Base-by-base conservation (phyloP, 768 basidiomycete species). In the Agrocybe pediades region DNA sequence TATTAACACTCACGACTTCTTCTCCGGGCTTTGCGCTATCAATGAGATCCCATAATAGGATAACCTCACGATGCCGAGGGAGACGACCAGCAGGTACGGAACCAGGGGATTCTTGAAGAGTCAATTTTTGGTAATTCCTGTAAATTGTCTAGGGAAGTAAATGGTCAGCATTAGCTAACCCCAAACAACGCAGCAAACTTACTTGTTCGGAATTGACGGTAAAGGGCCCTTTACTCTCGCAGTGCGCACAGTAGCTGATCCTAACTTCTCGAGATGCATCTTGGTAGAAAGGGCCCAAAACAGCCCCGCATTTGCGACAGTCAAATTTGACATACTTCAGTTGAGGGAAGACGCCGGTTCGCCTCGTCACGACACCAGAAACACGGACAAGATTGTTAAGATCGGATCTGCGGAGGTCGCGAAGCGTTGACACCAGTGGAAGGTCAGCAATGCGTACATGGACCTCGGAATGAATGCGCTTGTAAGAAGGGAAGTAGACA, bases 241-340 rank as follows among this genome's bases (percentile, higher is more conserved):
- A 99, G 64, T 90, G 91, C 1, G 88, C 86, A 66, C 97, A 99
- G 70, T 88, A 97, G 65, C 90, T 95, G 68, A 98, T 89, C 71
- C 83, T 91, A 53, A 98, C 87, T 69, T 99, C 97, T 71, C 85
- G 90, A 30, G 88, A 89, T 6, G 94, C 92, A 70, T 98, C 97
- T 76, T 99, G 97, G 68, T 94, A 96, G 77, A 98, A 98, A 1
- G 97, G 97, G 13, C 97, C 97, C 15, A 98, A 78, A 23, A 92
- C 85, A n/a, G 87, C 90, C 16, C 90, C 88, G 62, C 97, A 99
- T 68, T 96, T 98, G 51, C 82, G 82, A 71, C 97, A 99, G 69
- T 98, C 94, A 64, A 99, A 99, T 68, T 98, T 98, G 70, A 99
- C 95, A 65, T 98, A 97, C 74, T 99, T 98, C 55, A 99, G 76